Evolutionary conservation across 805 yeast species (phyloP).

Genomic region (Ogataea trehaloabstinens): DNA sequence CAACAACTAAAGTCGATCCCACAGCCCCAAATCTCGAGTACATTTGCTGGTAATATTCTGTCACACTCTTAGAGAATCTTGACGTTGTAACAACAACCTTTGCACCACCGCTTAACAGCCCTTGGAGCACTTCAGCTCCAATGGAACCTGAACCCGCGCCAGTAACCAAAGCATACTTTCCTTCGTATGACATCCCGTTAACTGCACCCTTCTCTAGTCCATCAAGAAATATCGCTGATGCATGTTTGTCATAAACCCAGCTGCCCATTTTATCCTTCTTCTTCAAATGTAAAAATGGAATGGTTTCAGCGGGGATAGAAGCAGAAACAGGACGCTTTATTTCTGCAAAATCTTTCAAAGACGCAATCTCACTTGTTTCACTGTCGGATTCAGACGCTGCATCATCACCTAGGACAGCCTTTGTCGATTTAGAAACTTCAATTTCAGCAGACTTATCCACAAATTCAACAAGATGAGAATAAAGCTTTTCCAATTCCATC

Average conservation of each 20-base stretch:
- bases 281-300: constrained; percentile 93
- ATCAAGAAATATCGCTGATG: constrained; percentile 78
- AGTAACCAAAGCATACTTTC: constrained; percentile 85
- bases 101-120: constrained; percentile 96
- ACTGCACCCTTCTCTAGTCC: constrained; percentile 92
- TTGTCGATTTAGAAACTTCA: constrained; percentile 62
- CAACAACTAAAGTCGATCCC: constrained; percentile 90
- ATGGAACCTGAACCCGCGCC: constrained; percentile 99
- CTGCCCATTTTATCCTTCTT: constrained; percentile 65
- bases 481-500: constrained; percentile 67
- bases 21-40: constrained; percentile 91
- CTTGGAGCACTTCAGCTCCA: constrained; percentile 95
- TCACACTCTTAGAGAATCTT: constrained; percentile 87
- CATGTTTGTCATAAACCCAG: constrained; percentile 81
- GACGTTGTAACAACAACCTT: constrained; percentile 95
- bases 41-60: constrained; percentile 92
- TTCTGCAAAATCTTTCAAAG: constrained; percentile 70
- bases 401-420: constrained; percentile 47
- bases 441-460: constrained; percentile 70
- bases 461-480: constrained; percentile 66
- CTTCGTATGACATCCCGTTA: constrained; percentile 88
- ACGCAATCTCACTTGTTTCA: constrained; percentile 77
- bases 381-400: constrained; percentile 46
- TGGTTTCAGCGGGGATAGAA: constrained; percentile 73
- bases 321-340: constrained; percentile 73